A percentile compares a stretch with the other conserved stretches of the same genome.
phyloP scores from a whole-genome alignment of 108 stramenopile species.

The Nitzschia sp. region DNA sequence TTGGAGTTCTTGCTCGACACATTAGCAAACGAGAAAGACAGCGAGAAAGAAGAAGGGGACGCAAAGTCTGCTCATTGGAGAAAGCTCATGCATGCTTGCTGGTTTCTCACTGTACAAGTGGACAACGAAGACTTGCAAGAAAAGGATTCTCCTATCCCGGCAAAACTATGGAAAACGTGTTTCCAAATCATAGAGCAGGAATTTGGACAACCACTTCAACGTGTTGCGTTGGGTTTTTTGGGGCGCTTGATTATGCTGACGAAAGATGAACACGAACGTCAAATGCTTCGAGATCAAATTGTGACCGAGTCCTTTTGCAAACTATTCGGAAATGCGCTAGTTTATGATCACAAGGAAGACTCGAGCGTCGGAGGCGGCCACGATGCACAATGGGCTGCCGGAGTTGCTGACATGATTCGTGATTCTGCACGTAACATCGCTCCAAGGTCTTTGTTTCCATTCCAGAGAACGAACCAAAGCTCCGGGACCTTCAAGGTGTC shows the following conservation, averaged over 20 bases:
- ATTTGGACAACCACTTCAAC: slow-evolving; percentile 80
- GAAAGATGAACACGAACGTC: slow-evolving; percentile 11
- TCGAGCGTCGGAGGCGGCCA: slow-evolving; percentile 82
- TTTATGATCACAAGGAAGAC: slow-evolving; percentile 85
- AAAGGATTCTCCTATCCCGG: slow-evolving; percentile 22
- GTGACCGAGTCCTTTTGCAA: slow-evolving; percentile 55
- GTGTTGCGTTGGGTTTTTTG: slow-evolving; percentile 78
- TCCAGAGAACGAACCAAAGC: slow-evolving; percentile 76
- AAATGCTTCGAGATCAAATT: slow-evolving; percentile 42
- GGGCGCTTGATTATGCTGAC: slow-evolving; percentile 62
- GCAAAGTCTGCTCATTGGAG: slow-evolving; percentile 77
- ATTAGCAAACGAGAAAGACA: slow-evolving; percentile 37
- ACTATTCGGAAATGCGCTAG: slow-evolving; percentile 71
- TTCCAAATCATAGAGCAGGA: slow-evolving; percentile 75
- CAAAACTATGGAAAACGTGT: slow-evolving; percentile 61
- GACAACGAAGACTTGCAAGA: slow-evolving; percentile 61
- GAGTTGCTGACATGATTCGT: slow-evolving; percentile 83
- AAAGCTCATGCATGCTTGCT: slow-evolving; percentile 74
- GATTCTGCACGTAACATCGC: slow-evolving; percentile 78
- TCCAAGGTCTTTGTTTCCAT: slow-evolving; percentile 74
- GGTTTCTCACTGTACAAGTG: slow-evolving; percentile 71
- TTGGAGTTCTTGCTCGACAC: slow-evolving; percentile 59
- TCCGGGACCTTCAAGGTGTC: slow-evolving; percentile 76
- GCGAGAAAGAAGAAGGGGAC: slow-evolving; percentile 40
- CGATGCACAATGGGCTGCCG: slow-evolving; percentile 83